Percentiles rank a stretch among this genome's conserved stretches.
These are phyloP conservation scores for Auricularia sp. DNA, from an alignment of 768 basidiomycete species.

Conservation along the genomic window DNA sequence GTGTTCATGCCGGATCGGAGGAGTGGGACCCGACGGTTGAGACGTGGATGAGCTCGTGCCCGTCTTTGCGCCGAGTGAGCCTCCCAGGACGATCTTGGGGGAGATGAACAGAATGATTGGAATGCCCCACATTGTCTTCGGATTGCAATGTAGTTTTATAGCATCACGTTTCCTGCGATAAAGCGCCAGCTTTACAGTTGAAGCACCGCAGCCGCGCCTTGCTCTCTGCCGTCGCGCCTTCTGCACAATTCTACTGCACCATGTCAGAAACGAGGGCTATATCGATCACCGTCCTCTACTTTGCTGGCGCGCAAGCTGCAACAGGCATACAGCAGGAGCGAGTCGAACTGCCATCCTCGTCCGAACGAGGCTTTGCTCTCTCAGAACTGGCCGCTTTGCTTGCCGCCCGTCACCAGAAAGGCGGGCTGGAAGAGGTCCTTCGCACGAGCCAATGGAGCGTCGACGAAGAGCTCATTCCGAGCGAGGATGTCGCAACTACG, in stretches of 20 bases:
- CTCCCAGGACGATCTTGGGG: too few species aligned
- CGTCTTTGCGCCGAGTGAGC: too few species aligned
- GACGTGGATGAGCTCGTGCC: not conserved
- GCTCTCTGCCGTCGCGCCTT: too few species aligned
- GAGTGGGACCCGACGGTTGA: not conserved
- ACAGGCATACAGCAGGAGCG: slow-evolving; percentile 46
- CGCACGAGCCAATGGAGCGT: slow-evolving; percentile 66
- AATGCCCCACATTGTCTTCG: too few species aligned
- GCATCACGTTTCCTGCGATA: too few species aligned
- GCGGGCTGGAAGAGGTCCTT: slow-evolving; percentile 42
- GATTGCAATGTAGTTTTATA: too few species aligned
- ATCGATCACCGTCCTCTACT: slow-evolving; percentile 32
- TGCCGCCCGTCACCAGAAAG: slow-evolving; percentile 42
- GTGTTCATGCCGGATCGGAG: not conserved
- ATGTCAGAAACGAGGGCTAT: not conserved
- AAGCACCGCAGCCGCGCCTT: too few species aligned
- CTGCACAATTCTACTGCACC: too few species aligned
- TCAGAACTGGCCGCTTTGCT: slow-evolving; percentile 41
- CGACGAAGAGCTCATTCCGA: slow-evolving; percentile 59
- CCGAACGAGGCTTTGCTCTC: slow-evolving; percentile 35
- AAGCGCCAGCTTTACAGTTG: too few species aligned
- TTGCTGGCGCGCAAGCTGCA: slow-evolving; percentile 59
- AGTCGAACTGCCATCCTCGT: slow-evolving; percentile 33
- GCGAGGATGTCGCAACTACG: slow-evolving; percentile 37
- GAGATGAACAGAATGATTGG: too few species aligned